Conservation (phyloP, 2,329 filamentous ascomycete species). For the Diplodia sapinea region DNA sequence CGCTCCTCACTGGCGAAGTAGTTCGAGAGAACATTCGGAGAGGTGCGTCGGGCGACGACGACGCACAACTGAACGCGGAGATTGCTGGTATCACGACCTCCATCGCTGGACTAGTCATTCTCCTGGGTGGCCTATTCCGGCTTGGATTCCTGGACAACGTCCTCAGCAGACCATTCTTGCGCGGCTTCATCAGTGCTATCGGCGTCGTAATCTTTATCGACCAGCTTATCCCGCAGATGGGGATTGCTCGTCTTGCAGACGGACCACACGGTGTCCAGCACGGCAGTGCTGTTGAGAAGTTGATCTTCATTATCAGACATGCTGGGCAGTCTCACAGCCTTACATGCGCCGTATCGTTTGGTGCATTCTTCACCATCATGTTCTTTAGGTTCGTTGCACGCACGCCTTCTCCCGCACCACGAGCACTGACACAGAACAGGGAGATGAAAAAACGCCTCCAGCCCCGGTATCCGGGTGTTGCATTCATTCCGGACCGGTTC, state of each 20-base stretch:
- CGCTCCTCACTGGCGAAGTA: slow-evolving; percentile 85
- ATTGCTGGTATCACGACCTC: slow-evolving; percentile 88
- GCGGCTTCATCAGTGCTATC: slow-evolving; percentile 96
- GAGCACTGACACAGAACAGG: slow-evolving; percentile 53
- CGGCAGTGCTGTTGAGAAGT: slow-evolving; percentile 84
- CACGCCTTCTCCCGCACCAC: background rate
- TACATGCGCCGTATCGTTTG: slow-evolving; percentile 76
- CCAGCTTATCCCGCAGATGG: slow-evolving; percentile 89
- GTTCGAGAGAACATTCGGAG: slow-evolving; percentile 77
- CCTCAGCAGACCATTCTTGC: slow-evolving; percentile 85
- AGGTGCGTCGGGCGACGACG: slow-evolving; percentile 68
- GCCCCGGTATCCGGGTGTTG: slow-evolving; percentile 76
- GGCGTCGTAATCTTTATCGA: slow-evolving; percentile 96
- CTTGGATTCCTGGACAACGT: slow-evolving; percentile 95
- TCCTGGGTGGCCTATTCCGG: slow-evolving; percentile 83
- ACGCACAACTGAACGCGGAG: slow-evolving; percentile 75
- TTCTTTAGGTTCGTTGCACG: slow-evolving; percentile 68
- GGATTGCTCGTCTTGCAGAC: slow-evolving; percentile 70
- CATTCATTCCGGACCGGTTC: slow-evolving; percentile 91
- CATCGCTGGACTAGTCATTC: slow-evolving; percentile 84
- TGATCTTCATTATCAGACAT: slow-evolving; percentile 77
- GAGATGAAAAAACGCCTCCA: slow-evolving; percentile 82
- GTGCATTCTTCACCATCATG: slow-evolving; percentile 88
- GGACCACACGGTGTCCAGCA: slow-evolving; percentile 70
- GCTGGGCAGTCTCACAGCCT: slow-evolving; percentile 70